A percentile compares a stretch with the other conserved stretches of the same genome.
Evolutionary conservation across 2,329 filamentous ascomycete genomes (phyloP).

Genomic region (Pseudocercospora musae): DNA sequence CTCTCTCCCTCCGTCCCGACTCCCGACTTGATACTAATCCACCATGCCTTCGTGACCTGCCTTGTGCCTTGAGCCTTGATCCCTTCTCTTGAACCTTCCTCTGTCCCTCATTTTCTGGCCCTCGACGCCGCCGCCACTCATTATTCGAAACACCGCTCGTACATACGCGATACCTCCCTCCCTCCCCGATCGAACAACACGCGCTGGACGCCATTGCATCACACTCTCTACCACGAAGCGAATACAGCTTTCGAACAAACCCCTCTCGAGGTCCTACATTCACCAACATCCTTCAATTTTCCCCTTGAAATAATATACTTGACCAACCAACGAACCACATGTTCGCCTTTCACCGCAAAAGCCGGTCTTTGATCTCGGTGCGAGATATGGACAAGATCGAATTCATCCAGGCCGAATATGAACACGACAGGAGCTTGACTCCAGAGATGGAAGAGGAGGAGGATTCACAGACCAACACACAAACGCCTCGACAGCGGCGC

Average conservation of each 20-base stretch:
- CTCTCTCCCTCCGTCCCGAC: neutral
- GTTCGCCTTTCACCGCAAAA: conserved; percentile 45
- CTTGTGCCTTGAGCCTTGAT: too few relatives aligned
- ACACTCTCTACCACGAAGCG: neutral
- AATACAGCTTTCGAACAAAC: neutral
- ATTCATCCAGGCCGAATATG: conserved; percentile 9
- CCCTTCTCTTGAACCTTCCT: neutral
- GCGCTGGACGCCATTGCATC: conserved; percentile 6
- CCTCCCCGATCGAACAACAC: neutral
- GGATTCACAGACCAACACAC: conserved; percentile 10
- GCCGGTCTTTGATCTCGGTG: conserved; percentile 43
- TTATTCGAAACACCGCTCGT: neutral
- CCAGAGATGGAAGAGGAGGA: conserved; percentile 32
- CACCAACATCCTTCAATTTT: neutral
- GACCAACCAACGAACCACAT: conserved; percentile 30
- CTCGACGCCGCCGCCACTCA: neutral
- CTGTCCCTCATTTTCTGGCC: neutral
- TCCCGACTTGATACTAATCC: neutral
- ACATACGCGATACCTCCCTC: neutral
- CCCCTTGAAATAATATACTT: neutral
- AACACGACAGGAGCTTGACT: conserved; percentile 22
- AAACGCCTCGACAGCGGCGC: conserved; percentile 14
- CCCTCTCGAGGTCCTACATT: neutral
- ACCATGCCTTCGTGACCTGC: too few relatives aligned
- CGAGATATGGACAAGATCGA: conserved; percentile 42